A percentile compares a stretch with the other conserved stretches of the same genome.
These are phyloP conservation scores for Komagataella phaffii DNA, from an alignment of 805 yeast genomes.

Conservation along the genomic window DNA sequence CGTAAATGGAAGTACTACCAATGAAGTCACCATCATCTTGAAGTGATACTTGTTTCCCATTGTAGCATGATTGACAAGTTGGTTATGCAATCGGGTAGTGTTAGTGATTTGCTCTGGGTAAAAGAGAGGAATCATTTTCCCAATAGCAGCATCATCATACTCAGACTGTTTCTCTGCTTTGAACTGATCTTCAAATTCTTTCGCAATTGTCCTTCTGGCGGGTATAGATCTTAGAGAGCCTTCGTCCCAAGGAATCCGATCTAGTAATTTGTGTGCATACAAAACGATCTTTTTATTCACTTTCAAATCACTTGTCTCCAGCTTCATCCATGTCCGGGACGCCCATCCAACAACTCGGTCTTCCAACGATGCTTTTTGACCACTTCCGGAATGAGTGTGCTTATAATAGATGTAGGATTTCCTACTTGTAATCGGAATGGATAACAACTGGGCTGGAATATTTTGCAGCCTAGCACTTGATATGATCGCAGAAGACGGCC, in stretches of 20 bases:
- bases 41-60: conserved; percentile 37
- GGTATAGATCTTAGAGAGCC: conserved; percentile 67
- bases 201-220: conserved; percentile 40
- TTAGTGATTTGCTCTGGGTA: conserved; percentile 30
- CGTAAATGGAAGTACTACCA: conserved; percentile 59
- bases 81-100: conserved; percentile 16
- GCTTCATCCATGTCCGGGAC: conserved; percentile 44
- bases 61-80: conserved; percentile 27
- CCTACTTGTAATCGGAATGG: conserved; percentile 57
- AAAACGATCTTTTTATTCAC: conserved; percentile 48
- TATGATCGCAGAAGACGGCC: not conserved
- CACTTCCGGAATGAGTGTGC: conserved; percentile 24
- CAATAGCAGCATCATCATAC: not conserved
- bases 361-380: conserved; percentile 20
- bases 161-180: conserved; percentile 9
- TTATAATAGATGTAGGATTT: conserved; percentile 60
- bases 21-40: conserved; percentile 38
- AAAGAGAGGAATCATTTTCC: conserved; percentile 25
- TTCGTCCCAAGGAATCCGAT: conserved; percentile 70
- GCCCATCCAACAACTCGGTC: conserved; percentile 34
- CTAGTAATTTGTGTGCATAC: conserved; percentile 37
- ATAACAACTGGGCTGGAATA: conserved; percentile 44
- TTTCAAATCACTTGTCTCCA: conserved; percentile 38
- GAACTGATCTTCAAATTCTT: conserved; percentile 25
- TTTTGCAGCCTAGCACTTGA: not conserved